These are phyloP conservation scores for Candida tallmaniae DNA, from an alignment of 805 yeast species.

Conservation along the genomic window DNA sequence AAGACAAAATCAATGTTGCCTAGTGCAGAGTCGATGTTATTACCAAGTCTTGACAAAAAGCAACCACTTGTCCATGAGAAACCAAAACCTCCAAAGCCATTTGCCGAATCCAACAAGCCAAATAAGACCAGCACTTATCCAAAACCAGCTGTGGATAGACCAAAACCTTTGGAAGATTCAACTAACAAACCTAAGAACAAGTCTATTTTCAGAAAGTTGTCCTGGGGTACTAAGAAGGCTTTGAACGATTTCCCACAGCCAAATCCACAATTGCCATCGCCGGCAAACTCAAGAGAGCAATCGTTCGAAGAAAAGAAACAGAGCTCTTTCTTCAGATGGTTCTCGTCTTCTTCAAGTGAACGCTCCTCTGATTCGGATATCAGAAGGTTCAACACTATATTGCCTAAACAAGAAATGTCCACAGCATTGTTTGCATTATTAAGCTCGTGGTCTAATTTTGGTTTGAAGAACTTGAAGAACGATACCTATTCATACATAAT, in stretches of 20 bases:
- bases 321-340: conserved; percentile 37
- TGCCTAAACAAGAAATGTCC: conserved; percentile 53
- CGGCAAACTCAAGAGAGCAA: conserved; percentile 26
- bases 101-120: conserved; percentile 3
- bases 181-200: conserved; percentile 29
- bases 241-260: conserved; percentile 24
- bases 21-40: conserved; percentile 31
- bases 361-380: conserved; percentile 22
- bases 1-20: conserved; percentile 28
- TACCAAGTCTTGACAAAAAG: conserved; percentile 20
- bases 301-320: conserved; percentile 24
- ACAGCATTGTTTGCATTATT: conserved; percentile 61
- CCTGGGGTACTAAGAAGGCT: conserved; percentile 44
- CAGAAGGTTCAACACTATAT: conserved; percentile 32
- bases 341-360: conserved; percentile 31
- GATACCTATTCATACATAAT: conserved; percentile 41
- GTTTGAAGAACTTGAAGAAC: conserved; percentile 52
- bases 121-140: conserved; percentile 10
- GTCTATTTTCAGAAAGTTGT: conserved; percentile 46
- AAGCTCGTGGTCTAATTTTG: conserved; percentile 67
- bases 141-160: conserved; percentile 16
- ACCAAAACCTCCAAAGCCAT: conserved; percentile 17
- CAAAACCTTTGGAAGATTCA: conserved; percentile 32
- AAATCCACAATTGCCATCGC: conserved; percentile 29
- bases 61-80: too few species aligned